phyloP scores from a whole-genome alignment of 192 early-diverging fungal genomes.

The Coemansia sp. region DNA sequence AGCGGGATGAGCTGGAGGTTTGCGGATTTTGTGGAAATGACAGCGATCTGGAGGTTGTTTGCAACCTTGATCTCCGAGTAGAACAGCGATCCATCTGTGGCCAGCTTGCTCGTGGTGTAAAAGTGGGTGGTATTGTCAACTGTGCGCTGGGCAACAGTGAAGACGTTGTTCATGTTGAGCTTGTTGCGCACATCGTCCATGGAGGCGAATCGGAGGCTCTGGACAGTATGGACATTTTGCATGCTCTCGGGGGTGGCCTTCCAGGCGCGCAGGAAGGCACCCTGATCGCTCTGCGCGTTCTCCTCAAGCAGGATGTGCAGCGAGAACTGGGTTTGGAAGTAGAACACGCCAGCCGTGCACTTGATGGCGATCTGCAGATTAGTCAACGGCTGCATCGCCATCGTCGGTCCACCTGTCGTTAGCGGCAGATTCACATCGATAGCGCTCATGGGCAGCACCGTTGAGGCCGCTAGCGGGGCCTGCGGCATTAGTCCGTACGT shows the following conservation, averaged over 20 bases:
- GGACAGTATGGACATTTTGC: constrained; percentile 25
- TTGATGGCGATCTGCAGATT: constrained; percentile 74
- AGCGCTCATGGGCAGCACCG: constrained; percentile 46
- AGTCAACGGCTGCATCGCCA: constrained; percentile 57
- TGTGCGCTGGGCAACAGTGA: constrained; percentile 63
- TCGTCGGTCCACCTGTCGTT: constrained; percentile 53
- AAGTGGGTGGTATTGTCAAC: constrained; percentile 60
- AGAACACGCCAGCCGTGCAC: constrained; percentile 63
- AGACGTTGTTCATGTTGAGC: constrained; percentile 61
- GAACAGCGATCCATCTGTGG: constrained; percentile 58
- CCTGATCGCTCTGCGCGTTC: constrained; percentile 50
- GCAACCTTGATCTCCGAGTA: constrained; percentile 66
- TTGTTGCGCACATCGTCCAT: constrained; percentile 58
- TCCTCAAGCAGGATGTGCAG: constrained; percentile 62
- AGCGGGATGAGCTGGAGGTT: constrained; percentile 35
- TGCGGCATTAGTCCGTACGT: constrained; percentile 63
- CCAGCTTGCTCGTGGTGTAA: constrained; percentile 60
- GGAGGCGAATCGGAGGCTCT: constrained; percentile 33
- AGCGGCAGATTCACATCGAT: constrained; percentile 56
- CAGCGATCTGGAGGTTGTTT: constrained; percentile 37
- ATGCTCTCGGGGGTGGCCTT: constrained; percentile 45
- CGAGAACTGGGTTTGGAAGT: constrained; percentile 68
- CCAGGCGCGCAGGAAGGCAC: constrained; percentile 59
- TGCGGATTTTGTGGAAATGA: constrained; percentile 45
- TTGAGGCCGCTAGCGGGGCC: constrained; percentile 44